Evolutionary conservation across 2,329 filamentous ascomycete species (phyloP), one percentile per base, ranked within the genome.

Genomic region (Calonectria fujianensis): DNA sequence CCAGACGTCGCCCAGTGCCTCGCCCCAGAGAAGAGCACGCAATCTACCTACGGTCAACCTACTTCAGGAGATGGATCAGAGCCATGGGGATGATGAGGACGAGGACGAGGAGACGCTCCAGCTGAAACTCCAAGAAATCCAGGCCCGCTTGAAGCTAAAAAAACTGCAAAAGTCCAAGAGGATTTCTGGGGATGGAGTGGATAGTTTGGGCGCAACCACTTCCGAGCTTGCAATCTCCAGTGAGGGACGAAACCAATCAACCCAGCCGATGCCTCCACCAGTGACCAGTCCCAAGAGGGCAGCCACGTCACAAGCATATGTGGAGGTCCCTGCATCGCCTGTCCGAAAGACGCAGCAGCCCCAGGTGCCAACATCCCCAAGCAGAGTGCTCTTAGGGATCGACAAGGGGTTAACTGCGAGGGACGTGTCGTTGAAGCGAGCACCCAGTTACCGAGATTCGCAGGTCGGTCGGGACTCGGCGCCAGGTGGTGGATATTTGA

Each of bases 121-220:
- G 82, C 87, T 99, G 76, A 93, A 98, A 83, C 87, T 98, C 7
- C 93, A 96, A 77, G 95, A 95, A 70, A 98, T 99, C 73, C 93
- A 98, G 84, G 95, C 96, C 9, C 93, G 94, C 74, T 86, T 98
- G 68, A 97, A 94, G 84, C 85, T 98, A 77, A 98, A 98, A 85
- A 96, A 94, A 82, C 87, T 98, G 18, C 94, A 97, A 83, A 93
- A 79, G 68, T 73, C 74, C 8, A 80, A 79, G 61, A 81, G 78
- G 74, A 61, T 48, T 1, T 71, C 74, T 37, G 73, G 69, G 61
- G 76, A 74, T 48, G 75, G 72, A 75, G 77, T 74, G 54, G 78
- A 75, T 68, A 73, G 45, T 51, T 74, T 76, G 61, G 73, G 73
- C 41, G 69, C 69, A 27, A 78, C 69, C 37, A 75, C 80, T 13